Evolutionary conservation across 2,329 filamentous ascomycete genomes (phyloP).

Genomic region (Diplodia mutila): DNA sequence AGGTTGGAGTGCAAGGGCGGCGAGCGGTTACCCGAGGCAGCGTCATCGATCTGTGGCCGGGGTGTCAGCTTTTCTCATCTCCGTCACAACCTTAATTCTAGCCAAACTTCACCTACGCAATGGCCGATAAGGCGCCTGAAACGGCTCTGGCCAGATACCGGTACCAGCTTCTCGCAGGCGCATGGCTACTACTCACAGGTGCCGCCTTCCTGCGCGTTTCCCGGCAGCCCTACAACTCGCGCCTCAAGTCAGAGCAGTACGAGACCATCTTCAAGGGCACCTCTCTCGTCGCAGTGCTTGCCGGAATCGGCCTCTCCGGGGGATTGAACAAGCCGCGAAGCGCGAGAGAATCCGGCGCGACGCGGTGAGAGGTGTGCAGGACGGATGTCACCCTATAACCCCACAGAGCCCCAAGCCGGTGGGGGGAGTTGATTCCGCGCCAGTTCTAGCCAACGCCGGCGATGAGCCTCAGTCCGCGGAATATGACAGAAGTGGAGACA

Average conservation of each 20-base stretch:
- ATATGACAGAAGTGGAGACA: neutral
- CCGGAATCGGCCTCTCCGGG: neutral
- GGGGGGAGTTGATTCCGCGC: neutral
- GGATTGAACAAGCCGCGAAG: neutral
- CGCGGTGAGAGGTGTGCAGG: neutral
- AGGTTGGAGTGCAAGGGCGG: neutral
- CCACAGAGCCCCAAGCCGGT: constrained; percentile 5
- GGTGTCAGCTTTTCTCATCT: constrained; percentile 1
- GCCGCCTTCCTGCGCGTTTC: constrained; percentile 40
- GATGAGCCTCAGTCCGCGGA: neutral
- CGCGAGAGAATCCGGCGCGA: neutral
- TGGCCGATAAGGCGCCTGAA: constrained; percentile 1
- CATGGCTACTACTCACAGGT: constrained; percentile 33
- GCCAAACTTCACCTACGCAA: neutral
- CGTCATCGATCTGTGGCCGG: neutral
- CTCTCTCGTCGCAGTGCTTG: constrained; percentile 29
- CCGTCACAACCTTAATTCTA: constrained; percentile 19
- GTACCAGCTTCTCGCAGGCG: constrained; percentile 37
- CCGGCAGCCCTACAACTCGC: constrained; percentile 39
- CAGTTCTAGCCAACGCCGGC: neutral
- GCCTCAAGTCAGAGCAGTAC: constrained; percentile 43
- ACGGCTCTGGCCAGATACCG: constrained; percentile 30
- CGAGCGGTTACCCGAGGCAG: neutral
- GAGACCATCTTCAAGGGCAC: constrained; percentile 45
- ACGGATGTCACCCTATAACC: neutral